Base-by-base conservation (phyloP, 768 basidiomycete genomes). In the Rhodotorula graminis region DNA sequence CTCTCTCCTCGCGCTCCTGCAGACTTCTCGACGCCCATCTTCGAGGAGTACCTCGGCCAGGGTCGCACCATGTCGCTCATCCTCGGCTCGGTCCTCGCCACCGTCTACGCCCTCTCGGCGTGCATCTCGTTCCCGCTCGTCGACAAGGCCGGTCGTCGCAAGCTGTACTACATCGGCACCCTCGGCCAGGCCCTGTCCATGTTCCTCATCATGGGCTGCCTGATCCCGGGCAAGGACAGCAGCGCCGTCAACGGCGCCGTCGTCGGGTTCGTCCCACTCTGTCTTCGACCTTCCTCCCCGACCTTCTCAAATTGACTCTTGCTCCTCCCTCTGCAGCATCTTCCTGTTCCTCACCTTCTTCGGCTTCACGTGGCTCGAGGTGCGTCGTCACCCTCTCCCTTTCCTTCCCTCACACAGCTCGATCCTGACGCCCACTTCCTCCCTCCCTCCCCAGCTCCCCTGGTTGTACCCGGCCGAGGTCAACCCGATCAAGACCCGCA, bases 301-400 rank as follows among this genome's bases (percentile, higher is more conserved):
- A 86, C 87, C 40, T 82, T 85, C 0, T 82, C 14, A 14, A 55
- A 88, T 49, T 77, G 88, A 5, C 80, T 89, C 2, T 14, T 14
- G 12, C 18, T 46, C 44, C 44, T 12, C 44, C 15, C 14, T 46
- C 14, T 15, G 18, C 44, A 46, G 47, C 47, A 9, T 49, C 47
- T 89, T 89, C 78, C 84, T 88, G n/a, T 89, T 88, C 83, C 88
- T 88, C 79, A 86, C 86, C 25, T 86, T 87, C 81, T 89, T 89
- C 77, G 87, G 87, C 0, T 80, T 88, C 65, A 88, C 88, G 0
- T 89, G 88, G 88, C 79, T 89, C 55, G 87, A 88, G n/a, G 27
- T 87, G 37, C 37, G 37, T 37, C 37, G n/a, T n/a, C 37, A 37
- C 37, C 9, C 37, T 37, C 37, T 37, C 37, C 37, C 37, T 37